These are phyloP conservation scores for Blastobotrys muscicola DNA, from an alignment of 805 yeast species.

Conservation along the genomic window DNA sequence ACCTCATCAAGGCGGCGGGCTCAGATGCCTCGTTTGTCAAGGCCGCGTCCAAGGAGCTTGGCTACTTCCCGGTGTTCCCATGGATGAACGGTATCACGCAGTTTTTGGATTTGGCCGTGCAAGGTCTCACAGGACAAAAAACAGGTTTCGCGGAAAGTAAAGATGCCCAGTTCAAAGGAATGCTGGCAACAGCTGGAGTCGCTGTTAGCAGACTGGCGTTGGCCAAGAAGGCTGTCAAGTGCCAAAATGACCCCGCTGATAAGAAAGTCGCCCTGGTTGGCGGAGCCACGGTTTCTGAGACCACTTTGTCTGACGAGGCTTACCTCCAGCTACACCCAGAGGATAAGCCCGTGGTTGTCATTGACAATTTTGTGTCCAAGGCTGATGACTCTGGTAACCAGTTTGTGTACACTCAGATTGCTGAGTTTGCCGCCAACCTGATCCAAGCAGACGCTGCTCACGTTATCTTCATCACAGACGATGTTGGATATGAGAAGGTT, in stretches of 20 bases:
- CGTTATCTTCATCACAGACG: slow-evolving; percentile 81
- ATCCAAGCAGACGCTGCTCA: slow-evolving; percentile 77
- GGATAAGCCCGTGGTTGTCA: slow-evolving; percentile 74
- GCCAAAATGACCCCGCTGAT: not conserved
- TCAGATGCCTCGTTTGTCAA: slow-evolving; percentile 61
- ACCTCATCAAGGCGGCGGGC: slow-evolving; percentile 52
- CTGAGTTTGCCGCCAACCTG: slow-evolving; percentile 83
- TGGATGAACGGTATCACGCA: slow-evolving; percentile 78
- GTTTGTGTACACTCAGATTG: slow-evolving; percentile 60
- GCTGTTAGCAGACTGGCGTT: slow-evolving; percentile 63
- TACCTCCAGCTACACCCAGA: slow-evolving; percentile 79
- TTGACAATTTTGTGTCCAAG: slow-evolving; percentile 59
- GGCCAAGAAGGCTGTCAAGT: slow-evolving; percentile 13
- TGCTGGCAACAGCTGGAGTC: slow-evolving; percentile 59
- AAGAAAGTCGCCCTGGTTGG: slow-evolving; percentile 21
- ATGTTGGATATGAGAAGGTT: slow-evolving; percentile 62
- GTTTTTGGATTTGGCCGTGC: slow-evolving; percentile 75
- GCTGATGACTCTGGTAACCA: slow-evolving; percentile 39
- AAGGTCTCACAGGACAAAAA: slow-evolving; percentile 88
- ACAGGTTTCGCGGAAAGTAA: slow-evolving; percentile 79
- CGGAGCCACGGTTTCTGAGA: slow-evolving; percentile 10
- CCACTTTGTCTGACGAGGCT: slow-evolving; percentile 59
- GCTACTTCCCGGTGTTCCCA: slow-evolving; percentile 89
- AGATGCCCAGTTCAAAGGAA: slow-evolving; percentile 72
- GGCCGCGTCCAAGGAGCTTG: slow-evolving; percentile 64